Percentiles rank a stretch among this genome's conserved stretches.
Conservation (phyloP, 345 rosid genomes). For the Xanthoceras sorbifolium region DNA sequence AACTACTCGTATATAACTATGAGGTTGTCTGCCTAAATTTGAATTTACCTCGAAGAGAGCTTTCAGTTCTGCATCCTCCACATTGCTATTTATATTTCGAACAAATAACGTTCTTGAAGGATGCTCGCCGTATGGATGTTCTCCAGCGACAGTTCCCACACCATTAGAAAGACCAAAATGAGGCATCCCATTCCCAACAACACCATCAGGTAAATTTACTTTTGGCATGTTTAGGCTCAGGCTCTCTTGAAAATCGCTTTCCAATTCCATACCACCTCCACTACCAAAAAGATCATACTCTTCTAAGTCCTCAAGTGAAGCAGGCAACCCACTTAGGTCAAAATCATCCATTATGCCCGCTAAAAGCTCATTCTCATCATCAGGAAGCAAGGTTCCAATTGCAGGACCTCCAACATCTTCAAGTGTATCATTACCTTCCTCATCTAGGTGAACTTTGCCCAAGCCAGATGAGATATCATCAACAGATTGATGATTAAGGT, state of each 20-base stretch:
- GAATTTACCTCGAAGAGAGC: conserved; percentile 62
- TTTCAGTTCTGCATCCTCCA: conserved; percentile 64
- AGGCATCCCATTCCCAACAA: conserved; percentile 43
- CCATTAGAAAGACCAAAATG: conserved; percentile 54
- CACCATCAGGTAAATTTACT: conserved; percentile 47
- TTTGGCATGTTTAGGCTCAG: conserved; percentile 46
- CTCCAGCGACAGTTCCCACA: conserved; percentile 66
- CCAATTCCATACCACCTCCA: conserved; percentile 80
- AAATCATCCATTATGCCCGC: conserved; percentile 73
- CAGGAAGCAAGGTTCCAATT: conserved; percentile 56
- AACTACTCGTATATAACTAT: background rate
- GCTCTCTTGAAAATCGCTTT: conserved; percentile 49
- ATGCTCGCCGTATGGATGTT: conserved; percentile 81
- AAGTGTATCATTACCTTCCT: conserved; percentile 31
- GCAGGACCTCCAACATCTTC: conserved; percentile 44
- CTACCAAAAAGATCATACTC: conserved; percentile 73
- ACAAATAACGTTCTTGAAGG: conserved; percentile 84
- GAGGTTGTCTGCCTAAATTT: conserved; percentile 7
- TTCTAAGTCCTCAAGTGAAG: conserved; percentile 61
- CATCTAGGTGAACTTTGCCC: conserved; percentile 28
- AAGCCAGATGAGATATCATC: conserved; percentile 41
- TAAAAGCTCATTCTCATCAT: conserved; percentile 68
- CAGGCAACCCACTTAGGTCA: conserved; percentile 58
- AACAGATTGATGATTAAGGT: conserved; percentile 30
- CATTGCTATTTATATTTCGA: conserved; percentile 72